Base-by-base conservation (phyloP, 2,329 filamentous ascomycete species). In the Pestalotiopsis sp. region DNA sequence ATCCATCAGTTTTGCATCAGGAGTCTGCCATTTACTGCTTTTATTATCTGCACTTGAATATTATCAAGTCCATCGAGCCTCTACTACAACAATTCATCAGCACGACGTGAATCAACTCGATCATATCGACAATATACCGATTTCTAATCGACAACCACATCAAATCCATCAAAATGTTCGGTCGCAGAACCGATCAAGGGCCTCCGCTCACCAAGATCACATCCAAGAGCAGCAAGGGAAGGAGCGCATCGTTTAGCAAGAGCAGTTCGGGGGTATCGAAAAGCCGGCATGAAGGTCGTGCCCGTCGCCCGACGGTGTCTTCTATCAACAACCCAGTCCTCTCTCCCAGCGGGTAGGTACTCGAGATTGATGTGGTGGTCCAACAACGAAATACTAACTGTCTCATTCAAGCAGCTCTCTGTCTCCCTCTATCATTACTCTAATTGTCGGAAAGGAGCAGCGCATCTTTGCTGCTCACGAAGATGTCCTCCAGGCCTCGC, bases 381-480 rank as follows among this genome's bases (percentile, higher is more conserved):
- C 20, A 52, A 3, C 25, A 14, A 52, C 70, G 62, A 49, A 36
- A 72, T 36, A 66, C 52, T 70, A 62, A 73, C 65, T 36, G 69
- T 14, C 66, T 36, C 17, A 14, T 69, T 59, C 68, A 13, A 2
- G 13, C 71, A 91, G 89, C 70, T 87, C 81, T 68, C 77, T 90
- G 69, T 87, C 86, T 31, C 92, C 91, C 2, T 84, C 91, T 59
- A 93, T 96, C 77, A 88, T 97, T 73, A 97, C 93, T 11, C 87
- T 97, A 70, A 89, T 92, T 74, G 89, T 97, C 74, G 93, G 93
- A n/a, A 87, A 87, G 4, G 91, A 95, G 73, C 91, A 94, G 79
- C 90, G 95, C 25, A 91, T 97, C 73, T 98, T 98, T 77, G 95
- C 95, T 49, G 94, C 94, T 6, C 95, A 97, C 80, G 93, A 97